These are phyloP conservation scores for Medicago truncatula DNA, from an alignment of 306 rosid genomes.

Conservation along the genomic window MtrunA17r5.0-ANR NC_053042.1:46877501-46878000, in stretches of 20 bases:
- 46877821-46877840: constrained; percentile 42
- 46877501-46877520: constrained; percentile 96
- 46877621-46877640: constrained; percentile 86
- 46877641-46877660: constrained; percentile 81
- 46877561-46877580: constrained; percentile 93
- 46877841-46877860: constrained; percentile 89
- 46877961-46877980: constrained; percentile 87
- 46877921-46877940: constrained; percentile 80
- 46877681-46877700: constrained; percentile 87
- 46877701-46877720: constrained; percentile 93
- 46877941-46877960: constrained; percentile 94
- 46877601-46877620: constrained; percentile 90
- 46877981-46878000: constrained; percentile 82
- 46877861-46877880: constrained; percentile 80
- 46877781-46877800: too few species aligned
- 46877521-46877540: constrained; percentile 75
- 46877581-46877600: constrained; percentile 94
- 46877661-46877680: constrained; percentile 94
- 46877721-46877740: constrained; percentile 40
- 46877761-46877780: too few species aligned
- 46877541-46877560: constrained; percentile 80
- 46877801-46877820: background rate
- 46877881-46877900: constrained; percentile 92
- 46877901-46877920: constrained; percentile 69
- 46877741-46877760: constrained; percentile 5